Conservation (phyloP, 192 early-diverging fungal species). For the Umbelopsis vinacea region DNA sequence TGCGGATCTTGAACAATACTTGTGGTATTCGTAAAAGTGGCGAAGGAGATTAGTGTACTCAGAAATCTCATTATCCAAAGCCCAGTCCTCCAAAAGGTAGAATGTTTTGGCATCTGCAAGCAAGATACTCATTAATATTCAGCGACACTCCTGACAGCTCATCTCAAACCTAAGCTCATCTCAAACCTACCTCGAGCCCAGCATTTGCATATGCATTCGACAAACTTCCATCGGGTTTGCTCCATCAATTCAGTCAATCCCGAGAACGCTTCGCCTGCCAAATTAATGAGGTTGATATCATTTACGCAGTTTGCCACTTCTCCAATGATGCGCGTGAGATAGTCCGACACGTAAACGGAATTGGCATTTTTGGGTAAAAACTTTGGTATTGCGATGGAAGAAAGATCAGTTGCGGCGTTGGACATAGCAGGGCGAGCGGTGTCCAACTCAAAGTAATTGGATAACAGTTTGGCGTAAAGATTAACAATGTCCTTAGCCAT, state of each 20-base stretch:
- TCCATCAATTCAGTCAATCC: constrained; percentile 73
- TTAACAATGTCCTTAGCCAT: constrained; percentile 70
- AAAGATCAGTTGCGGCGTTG: background rate
- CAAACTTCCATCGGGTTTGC: constrained; percentile 70
- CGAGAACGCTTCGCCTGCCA: constrained; percentile 73
- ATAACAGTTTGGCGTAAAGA: constrained; percentile 61
- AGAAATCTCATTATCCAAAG: constrained; percentile 59
- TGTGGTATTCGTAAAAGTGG: constrained; percentile 71
- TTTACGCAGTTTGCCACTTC: constrained; percentile 78
- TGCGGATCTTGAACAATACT: constrained; percentile 64
- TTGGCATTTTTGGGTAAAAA: constrained; percentile 58
- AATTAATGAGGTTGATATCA: constrained; percentile 74
- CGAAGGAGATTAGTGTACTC: constrained; percentile 69
- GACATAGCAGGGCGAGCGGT: background rate
- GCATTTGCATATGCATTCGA: constrained; percentile 75
- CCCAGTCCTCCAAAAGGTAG: constrained; percentile 75
- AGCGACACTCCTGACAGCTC: background rate
- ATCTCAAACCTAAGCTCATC: constrained; percentile 7
- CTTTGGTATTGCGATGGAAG: background rate
- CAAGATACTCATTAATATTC: constrained; percentile 1
- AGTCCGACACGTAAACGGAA: constrained; percentile 70
- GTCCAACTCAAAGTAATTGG: constrained; percentile 50
- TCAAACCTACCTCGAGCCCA: constrained; percentile 73
- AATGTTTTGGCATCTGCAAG: constrained; percentile 72
- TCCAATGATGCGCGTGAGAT: constrained; percentile 74